phyloP scores from a whole-genome alignment of 176 grass and related monocot species.

The Saccharum spontaneum region DNA sequence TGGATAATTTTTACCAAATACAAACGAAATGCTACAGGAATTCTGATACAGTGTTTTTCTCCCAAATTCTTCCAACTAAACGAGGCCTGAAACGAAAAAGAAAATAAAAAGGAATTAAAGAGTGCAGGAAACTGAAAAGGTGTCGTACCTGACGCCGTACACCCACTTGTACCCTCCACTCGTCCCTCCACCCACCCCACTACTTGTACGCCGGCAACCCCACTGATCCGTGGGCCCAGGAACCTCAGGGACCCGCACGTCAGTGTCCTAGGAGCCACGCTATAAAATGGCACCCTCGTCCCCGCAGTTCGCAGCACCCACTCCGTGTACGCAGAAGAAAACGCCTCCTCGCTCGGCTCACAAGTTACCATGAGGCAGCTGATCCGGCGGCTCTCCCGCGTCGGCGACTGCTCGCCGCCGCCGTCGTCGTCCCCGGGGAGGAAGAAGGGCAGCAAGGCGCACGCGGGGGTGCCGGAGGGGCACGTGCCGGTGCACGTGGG shows the following conservation, averaged over 20 bases:
- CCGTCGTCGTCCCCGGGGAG: background rate
- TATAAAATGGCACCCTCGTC: slow-evolving; percentile 31
- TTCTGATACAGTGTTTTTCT: no score
- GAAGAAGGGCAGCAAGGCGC: background rate
- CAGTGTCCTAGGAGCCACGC: background rate
- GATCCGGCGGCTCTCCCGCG: slow-evolving; percentile 66
- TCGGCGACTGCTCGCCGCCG: slow-evolving; percentile 47
- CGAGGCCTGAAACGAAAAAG: background rate
- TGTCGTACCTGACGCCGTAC: slow-evolving; percentile 64
- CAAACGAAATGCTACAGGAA: no score
- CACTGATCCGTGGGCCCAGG: background rate
- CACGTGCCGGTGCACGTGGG: slow-evolving; percentile 74
- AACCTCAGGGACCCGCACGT: background rate
- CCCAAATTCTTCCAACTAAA: no score
- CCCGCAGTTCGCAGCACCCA: no score
- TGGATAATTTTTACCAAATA: no score
- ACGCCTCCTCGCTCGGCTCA: background rate
- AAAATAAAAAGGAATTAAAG: background rate
- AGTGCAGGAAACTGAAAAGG: background rate
- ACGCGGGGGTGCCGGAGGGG: slow-evolving; percentile 44
- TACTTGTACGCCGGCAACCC: background rate
- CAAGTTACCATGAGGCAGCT: slow-evolving; percentile 46
- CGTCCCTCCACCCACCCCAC: background rate
- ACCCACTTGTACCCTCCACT: slow-evolving; percentile 46
- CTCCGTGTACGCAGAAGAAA: background rate